Evolutionary conservation across 257 asterid species (phyloP).

Genomic region (Fraxinus quadrangulata): DNA sequence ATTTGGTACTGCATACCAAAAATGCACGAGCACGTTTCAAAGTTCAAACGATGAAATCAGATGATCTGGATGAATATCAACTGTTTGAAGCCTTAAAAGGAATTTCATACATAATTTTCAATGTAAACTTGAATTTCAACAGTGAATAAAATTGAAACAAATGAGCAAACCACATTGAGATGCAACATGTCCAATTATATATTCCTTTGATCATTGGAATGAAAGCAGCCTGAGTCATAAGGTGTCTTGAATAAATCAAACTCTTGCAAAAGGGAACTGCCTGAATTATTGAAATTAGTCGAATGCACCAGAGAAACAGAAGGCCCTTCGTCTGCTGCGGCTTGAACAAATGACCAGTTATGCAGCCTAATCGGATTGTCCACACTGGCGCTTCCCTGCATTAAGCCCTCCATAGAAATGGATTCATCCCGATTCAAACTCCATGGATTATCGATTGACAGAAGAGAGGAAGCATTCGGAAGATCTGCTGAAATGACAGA

Average conservation of each 20-base stretch:
- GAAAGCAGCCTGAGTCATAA: constrained; percentile 30
- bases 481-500: constrained; percentile 33
- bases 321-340: constrained; percentile 21
- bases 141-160: neutral
- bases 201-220: constrained; percentile 26
- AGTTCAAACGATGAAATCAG: neutral
- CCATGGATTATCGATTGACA: constrained; percentile 46
- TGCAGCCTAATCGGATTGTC: neutral
- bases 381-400: constrained; percentile 26
- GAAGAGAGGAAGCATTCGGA: constrained; percentile 54
- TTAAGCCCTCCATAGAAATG: constrained; percentile 30
- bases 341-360: constrained; percentile 4
- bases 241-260: constrained; percentile 36
- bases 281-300: constrained; percentile 21
- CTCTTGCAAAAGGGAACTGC: constrained; percentile 37
- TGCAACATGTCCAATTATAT: constrained; percentile 15
- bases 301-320: constrained; percentile 22
- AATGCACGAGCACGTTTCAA: neutral
- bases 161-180: neutral
- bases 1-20: no score
- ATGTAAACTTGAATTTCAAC: neutral
- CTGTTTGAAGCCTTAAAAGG: neutral
- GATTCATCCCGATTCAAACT: constrained; percentile 35
- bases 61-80: neutral
- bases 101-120: neutral